A percentile compares a stretch with the other conserved stretches of the same genome.
Conservation (phyloP, 495 filamentous ascomycete genomes). For the Bombardia bombarda region DNA sequence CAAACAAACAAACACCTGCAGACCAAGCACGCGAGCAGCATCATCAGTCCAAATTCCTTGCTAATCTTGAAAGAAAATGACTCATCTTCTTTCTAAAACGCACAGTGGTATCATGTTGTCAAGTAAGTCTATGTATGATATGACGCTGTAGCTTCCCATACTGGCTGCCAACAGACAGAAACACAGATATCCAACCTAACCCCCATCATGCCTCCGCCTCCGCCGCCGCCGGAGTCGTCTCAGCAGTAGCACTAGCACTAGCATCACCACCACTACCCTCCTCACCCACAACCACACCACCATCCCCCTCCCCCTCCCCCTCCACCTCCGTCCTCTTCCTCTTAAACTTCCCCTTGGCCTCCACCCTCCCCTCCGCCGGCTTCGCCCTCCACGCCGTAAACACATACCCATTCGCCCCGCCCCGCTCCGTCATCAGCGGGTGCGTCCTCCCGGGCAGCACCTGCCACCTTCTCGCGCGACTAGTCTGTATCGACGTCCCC, state of each 20-base stretch:
- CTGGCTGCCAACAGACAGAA: too few species aligned
- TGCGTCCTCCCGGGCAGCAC: conserved; percentile 89
- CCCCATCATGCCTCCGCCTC: neutral
- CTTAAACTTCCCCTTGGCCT: conserved; percentile 70
- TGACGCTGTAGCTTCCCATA: too few species aligned
- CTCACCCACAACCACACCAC: neutral
- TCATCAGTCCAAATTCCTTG: too few species aligned
- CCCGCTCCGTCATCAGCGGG: conserved; percentile 80
- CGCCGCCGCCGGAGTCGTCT: neutral
- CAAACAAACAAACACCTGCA: too few species aligned
- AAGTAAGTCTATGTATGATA: too few species aligned
- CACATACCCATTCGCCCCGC: conserved; percentile 84
- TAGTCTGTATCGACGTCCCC: conserved; percentile 70
- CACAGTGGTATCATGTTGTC: too few species aligned
- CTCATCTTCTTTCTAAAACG: too few species aligned
- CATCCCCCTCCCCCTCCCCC: conserved; percentile 20
- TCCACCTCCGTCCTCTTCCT: conserved; percentile 49
- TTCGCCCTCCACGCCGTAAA: conserved; percentile 76
- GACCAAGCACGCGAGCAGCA: too few species aligned
- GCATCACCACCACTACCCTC: neutral
- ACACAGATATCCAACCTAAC: too few species aligned
- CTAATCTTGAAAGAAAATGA: too few species aligned
- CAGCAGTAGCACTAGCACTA: too few species aligned
- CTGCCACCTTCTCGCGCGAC: conserved; percentile 71
- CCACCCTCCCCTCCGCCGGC: conserved; percentile 67